These are phyloP conservation scores for Mycena galericulata DNA, from an alignment of 768 basidiomycete species.

Conservation along the genomic window DNA sequence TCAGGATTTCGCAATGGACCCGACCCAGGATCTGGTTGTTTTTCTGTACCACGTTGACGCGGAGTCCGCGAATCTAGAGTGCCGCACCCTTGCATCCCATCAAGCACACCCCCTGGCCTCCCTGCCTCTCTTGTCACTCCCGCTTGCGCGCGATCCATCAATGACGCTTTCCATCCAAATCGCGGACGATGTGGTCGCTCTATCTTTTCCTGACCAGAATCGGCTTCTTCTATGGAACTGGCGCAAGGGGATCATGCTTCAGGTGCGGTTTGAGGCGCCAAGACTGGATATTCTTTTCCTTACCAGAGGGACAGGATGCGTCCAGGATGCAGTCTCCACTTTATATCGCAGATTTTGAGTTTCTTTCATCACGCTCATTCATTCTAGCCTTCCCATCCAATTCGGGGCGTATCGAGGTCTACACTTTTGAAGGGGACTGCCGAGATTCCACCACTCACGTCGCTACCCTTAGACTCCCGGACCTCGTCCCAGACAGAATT, in stretches of 20 bases:
- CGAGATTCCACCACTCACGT: neutral
- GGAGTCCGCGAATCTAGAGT: neutral
- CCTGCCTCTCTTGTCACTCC: neutral
- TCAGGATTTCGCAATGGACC: conserved; percentile 19
- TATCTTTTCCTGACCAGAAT: neutral
- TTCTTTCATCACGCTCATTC: neutral
- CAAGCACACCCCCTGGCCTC: conserved; percentile 11
- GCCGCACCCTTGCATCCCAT: conserved; percentile 1
- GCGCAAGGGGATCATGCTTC: neutral
- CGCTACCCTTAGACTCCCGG: conserved; percentile 7
- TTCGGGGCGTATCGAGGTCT: conserved; percentile 1
- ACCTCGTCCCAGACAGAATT: neutral
- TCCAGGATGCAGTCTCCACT: too few species aligned
- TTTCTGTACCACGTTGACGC: neutral
- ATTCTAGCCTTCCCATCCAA: neutral
- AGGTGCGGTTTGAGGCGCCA: neutral
- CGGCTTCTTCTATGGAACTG: neutral
- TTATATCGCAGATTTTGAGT: neutral
- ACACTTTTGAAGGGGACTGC: neutral
- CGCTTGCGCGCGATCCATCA: neutral
- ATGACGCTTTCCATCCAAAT: neutral
- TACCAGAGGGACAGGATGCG: neutral
- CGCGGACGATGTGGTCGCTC: conserved; percentile 10
- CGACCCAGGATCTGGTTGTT: conserved; percentile 6
- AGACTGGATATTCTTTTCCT: neutral